Percentiles rank a stretch among this genome's conserved stretches.
Conservation (phyloP, 2,329 filamentous ascomycete genomes). For the Pseudocercospora musae region DNA sequence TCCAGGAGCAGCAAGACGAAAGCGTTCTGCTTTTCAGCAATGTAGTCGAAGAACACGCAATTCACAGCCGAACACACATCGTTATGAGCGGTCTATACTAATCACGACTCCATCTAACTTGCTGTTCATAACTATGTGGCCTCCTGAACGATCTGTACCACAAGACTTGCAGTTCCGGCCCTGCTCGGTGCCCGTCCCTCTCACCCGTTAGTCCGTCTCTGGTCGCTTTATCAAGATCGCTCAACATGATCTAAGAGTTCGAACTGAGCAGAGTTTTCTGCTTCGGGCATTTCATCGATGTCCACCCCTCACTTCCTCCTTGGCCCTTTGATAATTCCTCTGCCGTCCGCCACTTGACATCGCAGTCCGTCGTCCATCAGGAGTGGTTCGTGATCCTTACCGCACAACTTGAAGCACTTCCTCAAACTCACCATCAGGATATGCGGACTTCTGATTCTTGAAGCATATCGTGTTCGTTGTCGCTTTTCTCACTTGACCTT, state of each 20-base stretch:
- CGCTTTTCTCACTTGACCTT: background rate
- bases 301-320: background rate
- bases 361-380: background rate
- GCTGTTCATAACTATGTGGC: background rate
- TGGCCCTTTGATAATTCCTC: background rate
- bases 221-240: background rate
- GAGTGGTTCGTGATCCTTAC: background rate
- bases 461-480: background rate
- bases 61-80: background rate
- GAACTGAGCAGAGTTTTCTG: background rate
- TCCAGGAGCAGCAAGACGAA: background rate
- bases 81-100: background rate
- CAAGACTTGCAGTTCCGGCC: too few species aligned
- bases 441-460: background rate
- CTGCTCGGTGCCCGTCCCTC: background rate
- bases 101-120: background rate
- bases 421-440: too few species aligned
- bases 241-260: background rate
- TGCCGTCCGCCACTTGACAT: background rate
- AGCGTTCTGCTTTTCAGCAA: background rate
- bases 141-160: background rate
- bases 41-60: too few species aligned
- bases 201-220: background rate
- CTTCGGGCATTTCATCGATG: background rate
- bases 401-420: background rate